Evolutionary conservation across 202 grass and related monocot genomes (phyloP).

Genomic region (Zizania palustris): DNA sequence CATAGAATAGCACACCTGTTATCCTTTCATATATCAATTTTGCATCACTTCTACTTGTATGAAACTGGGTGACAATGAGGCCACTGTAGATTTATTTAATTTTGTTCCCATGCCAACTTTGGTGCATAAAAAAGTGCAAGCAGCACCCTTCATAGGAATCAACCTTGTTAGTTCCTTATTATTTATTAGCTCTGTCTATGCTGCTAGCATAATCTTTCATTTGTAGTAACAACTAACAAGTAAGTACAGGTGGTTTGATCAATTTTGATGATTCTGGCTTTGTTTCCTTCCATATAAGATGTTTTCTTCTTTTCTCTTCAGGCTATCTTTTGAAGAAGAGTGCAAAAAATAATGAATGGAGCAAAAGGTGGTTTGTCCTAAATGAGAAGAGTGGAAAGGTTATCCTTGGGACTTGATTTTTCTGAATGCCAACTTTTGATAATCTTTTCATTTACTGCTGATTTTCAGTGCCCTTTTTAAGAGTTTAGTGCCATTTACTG

Average conservation of each 20-base stretch:
- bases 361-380: constrained; percentile 96
- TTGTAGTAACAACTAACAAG: constrained; percentile 14
- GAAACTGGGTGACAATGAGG: constrained; percentile 2
- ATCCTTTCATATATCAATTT: constrained; percentile 35
- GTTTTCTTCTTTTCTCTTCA: constrained; percentile 47
- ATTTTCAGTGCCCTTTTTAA: constrained; percentile 38
- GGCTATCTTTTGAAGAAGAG: constrained; percentile 97
- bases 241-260: background rate
- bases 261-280: background rate
- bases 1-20: background rate
- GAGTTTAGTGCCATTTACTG: constrained; percentile 37
- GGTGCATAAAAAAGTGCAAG: constrained; percentile 20
- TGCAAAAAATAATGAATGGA: constrained; percentile 99
- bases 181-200: constrained; percentile 5
- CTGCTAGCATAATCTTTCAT: constrained; percentile 25
- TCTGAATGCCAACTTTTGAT: constrained; percentile 35
- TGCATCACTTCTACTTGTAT: background rate
- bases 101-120: constrained; percentile 5
- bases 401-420: constrained; percentile 19
- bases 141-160: constrained; percentile 11
- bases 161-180: constrained; percentile 26
- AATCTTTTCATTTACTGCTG: constrained; percentile 24
- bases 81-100: constrained; percentile 16
- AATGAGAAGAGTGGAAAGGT: constrained; percentile 99
- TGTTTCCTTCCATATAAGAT: constrained; percentile 32